These are phyloP conservation scores for Neurospora sp. DNA, from an alignment of 495 filamentous ascomycete species.

Conservation along the genomic window DNA sequence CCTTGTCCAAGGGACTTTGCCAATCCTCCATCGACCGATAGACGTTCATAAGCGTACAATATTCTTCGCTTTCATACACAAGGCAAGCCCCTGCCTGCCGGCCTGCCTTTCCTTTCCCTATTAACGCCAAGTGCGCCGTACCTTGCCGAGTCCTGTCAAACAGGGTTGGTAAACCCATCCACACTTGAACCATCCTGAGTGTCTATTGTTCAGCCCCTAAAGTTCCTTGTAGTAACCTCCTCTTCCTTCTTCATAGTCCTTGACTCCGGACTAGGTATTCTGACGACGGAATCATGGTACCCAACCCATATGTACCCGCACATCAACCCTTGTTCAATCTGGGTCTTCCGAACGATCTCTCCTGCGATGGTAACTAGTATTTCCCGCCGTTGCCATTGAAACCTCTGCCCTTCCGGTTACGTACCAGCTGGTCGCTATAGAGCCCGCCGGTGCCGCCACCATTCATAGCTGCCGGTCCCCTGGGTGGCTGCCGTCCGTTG, in stretches of 20 bases:
- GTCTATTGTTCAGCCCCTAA: not conserved
- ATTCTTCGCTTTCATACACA: not conserved
- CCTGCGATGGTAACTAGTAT: not conserved
- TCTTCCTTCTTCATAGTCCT: not conserved
- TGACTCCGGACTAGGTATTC: not conserved
- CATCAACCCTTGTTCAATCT: not conserved
- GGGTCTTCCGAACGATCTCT: not conserved
- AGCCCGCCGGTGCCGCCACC: constrained; percentile 1
- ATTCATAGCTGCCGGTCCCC: constrained; percentile 4
- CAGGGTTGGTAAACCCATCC: not conserved
- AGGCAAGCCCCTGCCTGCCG: not conserved
- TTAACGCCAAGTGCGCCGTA: not conserved
- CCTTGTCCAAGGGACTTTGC: not conserved
- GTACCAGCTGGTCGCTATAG: constrained; percentile 18
- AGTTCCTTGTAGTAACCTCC: not conserved
- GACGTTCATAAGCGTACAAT: not conserved
- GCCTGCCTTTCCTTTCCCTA: not conserved
- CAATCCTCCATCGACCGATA: not conserved
- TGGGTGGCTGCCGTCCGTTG: constrained; percentile 7
- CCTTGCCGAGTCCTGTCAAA: not conserved
- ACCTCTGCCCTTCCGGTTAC: constrained; percentile 27
- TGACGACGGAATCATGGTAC: not conserved
- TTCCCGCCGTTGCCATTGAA: constrained; percentile 4
- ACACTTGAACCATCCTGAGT: not conserved
- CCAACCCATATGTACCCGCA: not conserved